phyloP scores from a whole-genome alignment of 345 rosid species.

The Populus simonii region DNA sequence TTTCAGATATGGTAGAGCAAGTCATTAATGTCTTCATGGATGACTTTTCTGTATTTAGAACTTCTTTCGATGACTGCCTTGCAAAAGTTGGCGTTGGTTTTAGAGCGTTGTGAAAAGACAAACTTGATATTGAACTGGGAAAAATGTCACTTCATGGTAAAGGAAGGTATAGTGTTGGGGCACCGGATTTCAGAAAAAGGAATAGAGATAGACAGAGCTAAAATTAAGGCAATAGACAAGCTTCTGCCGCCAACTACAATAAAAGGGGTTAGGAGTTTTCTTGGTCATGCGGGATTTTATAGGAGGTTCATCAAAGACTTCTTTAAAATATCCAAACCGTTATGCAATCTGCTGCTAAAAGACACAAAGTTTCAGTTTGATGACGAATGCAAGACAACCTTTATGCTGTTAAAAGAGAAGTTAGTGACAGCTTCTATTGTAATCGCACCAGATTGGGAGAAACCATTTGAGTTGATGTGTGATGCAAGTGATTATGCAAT shows the following conservation, averaged over 20 bases:
- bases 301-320: background rate
- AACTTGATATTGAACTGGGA: background rate
- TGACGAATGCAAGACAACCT: background rate
- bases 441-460: background rate
- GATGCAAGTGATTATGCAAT: background rate
- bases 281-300: background rate
- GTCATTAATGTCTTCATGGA: background rate
- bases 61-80: background rate
- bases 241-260: background rate
- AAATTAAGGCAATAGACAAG: background rate
- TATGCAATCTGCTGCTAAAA: background rate
- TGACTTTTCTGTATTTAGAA: background rate
- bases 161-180: background rate
- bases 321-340: background rate
- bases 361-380: background rate
- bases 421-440: background rate
- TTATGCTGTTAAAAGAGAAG: background rate
- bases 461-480: background rate
- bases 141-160: background rate
- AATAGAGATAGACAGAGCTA: slow-evolving; percentile 1
- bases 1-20: background rate
- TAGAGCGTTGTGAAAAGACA: too few relatives aligned
- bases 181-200: background rate
- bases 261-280: background rate
- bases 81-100: background rate